A percentile compares a stretch with the other conserved stretches of the same genome.
Evolutionary conservation across 1,284 basidiomycete genomes (phyloP).

Genomic region (Agaricales sp.): DNA sequence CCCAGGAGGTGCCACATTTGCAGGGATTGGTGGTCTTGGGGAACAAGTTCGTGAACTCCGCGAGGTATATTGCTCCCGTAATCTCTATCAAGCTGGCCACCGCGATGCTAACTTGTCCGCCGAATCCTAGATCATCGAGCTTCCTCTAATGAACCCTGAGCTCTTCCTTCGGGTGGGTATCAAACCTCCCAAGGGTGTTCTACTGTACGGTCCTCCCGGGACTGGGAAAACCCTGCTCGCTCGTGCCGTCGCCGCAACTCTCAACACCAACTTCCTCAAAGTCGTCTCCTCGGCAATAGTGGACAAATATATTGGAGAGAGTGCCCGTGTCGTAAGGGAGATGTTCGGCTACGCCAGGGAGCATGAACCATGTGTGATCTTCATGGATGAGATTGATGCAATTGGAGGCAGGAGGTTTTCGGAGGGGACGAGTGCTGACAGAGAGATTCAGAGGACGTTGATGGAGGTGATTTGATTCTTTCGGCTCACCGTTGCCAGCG

Average conservation of each 20-base stretch:
- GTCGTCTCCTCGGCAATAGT: slow-evolving; percentile 99
- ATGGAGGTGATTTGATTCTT: slow-evolving; percentile 70
- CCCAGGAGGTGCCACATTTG: slow-evolving; percentile 91
- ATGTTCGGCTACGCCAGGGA: slow-evolving; percentile 99
- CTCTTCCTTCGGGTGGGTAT: slow-evolving; percentile 94
- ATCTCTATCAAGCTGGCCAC: too few relatives aligned
- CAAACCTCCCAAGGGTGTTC: slow-evolving; percentile 89
- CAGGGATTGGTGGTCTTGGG: slow-evolving; percentile 91
- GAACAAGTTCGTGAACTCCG: slow-evolving; percentile 96
- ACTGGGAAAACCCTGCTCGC: slow-evolving; percentile 96
- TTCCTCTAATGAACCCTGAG: slow-evolving; percentile 93
- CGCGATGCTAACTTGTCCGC: not conserved
- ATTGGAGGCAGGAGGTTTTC: slow-evolving; percentile 94
- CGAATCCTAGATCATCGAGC: slow-evolving; percentile 74
- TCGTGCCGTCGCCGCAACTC: slow-evolving; percentile 90
- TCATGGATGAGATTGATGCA: slow-evolving; percentile 99
- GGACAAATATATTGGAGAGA: slow-evolving; percentile 99
- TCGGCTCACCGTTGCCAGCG: not conserved
- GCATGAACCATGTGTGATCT: slow-evolving; percentile 98
- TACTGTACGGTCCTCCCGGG: slow-evolving; percentile 89
- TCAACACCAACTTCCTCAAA: slow-evolving; percentile 96
- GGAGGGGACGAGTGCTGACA: slow-evolving; percentile 97
- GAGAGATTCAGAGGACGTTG: slow-evolving; percentile 96
- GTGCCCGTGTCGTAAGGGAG: slow-evolving; percentile 87
- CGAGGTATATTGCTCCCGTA: slow-evolving; percentile 51